Base-by-base conservation (phyloP, 1,284 basidiomycete genomes). In the Trichosporon faecale region DNA sequence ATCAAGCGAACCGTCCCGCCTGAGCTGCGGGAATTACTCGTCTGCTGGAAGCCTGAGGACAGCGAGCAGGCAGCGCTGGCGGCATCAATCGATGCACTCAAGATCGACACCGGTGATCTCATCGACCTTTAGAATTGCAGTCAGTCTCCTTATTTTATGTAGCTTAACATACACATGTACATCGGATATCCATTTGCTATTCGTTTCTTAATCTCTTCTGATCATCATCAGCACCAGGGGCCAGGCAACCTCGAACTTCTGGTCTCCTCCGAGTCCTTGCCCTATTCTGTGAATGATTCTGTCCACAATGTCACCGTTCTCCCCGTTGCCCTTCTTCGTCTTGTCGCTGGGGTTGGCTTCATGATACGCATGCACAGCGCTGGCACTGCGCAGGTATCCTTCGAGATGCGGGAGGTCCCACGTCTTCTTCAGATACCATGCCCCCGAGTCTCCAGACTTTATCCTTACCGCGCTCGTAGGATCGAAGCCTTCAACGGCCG, bases 301-400 rank as follows among this genome's bases (percentile, higher is more conserved):
- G 70, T 87, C 84, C 2, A 89, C 88, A 29, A 93, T 87, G 78
- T 91, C 89, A 1, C 90, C 90, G 3, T 70, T 65, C 21, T 74
- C 60, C n/a, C 55, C 40, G 37, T 69, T 71, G 2, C 76, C 74
- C 37, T 71, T 70, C 63, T 73, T 72, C 7, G 73, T 73, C 33
- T 82, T 77, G 75, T 93, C 91, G 11, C 87, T 85, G 0, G 91
- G 91, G 75, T 90, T 85, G 7, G 80, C 77, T 73, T 90, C 89
- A 61, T 89, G 87, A 81, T 88, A 94, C 1, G 88, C 89, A 73
- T 92, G 88, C 37, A 92, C 82, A 1, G 91, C 86, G 70, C 90
- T 91, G 82, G 87, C 89, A 0, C 92, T 93, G 55, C 88, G 85
- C 11, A 94, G 82, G 79, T 94, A 95, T 0, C 81, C 86, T 7